Evolutionary conservation across 371 early-diverging fungal genomes (phyloP).

Genomic region (Paraphysoderma sedebokerense): DNA sequence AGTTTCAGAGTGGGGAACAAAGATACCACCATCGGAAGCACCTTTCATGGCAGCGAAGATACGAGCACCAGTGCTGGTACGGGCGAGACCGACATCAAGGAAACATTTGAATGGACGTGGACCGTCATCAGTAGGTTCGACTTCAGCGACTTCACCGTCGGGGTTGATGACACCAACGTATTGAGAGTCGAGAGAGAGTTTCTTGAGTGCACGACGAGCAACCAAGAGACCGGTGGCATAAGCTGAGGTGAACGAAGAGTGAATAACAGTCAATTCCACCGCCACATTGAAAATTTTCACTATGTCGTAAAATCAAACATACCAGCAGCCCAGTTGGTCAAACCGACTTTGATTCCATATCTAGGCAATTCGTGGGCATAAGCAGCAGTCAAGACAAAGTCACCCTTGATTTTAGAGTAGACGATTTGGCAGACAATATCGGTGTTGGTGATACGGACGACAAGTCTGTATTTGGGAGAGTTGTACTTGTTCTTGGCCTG

Average conservation of each 20-base stretch:
- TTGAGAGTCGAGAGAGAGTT: slow-evolving; percentile 88
- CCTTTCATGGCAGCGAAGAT: slow-evolving; percentile 99
- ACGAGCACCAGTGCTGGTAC: slow-evolving; percentile 98
- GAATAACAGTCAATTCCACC: neutral
- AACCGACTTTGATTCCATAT: slow-evolving; percentile 98
- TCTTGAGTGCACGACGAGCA: slow-evolving; percentile 91
- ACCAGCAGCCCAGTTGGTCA: slow-evolving; percentile 99
- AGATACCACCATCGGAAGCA: slow-evolving; percentile 98
- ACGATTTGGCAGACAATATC: slow-evolving; percentile 97
- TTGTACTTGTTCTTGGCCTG: slow-evolving; percentile 99
- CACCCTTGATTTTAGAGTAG: slow-evolving; percentile 98
- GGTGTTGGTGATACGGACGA: slow-evolving; percentile 98
- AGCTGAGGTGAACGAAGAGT: slow-evolving; percentile 20
- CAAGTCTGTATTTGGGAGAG: slow-evolving; percentile 99
- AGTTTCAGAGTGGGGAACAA: slow-evolving; percentile 94
- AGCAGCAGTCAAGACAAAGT: slow-evolving; percentile 93
- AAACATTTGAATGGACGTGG: slow-evolving; percentile 98
- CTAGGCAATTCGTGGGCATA: slow-evolving; percentile 97
- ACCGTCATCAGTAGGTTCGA: slow-evolving; percentile 53
- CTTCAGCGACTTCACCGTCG: slow-evolving; percentile 77
- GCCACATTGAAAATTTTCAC: neutral
- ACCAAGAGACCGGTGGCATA: slow-evolving; percentile 98
- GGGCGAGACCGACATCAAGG: slow-evolving; percentile 98
- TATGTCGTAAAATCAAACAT: neutral
- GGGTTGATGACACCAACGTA: slow-evolving; percentile 90